Percentiles rank a stretch among this genome's conserved stretches.
phyloP scores from a whole-genome alignment of 495 filamentous ascomycete species.

The Daldinia vernicosa region DNA sequence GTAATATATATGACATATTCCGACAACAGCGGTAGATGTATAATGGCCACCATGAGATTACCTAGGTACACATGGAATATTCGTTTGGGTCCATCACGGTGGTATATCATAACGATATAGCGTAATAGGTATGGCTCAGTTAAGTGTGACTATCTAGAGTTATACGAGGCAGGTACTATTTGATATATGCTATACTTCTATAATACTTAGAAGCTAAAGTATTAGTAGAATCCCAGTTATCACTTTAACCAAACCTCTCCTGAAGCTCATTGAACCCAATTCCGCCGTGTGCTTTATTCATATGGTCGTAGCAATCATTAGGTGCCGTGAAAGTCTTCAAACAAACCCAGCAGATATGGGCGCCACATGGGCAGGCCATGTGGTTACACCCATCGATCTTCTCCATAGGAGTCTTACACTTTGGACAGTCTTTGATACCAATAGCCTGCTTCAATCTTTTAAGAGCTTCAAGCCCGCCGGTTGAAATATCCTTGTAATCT shows the following conservation, averaged over 20 bases:
- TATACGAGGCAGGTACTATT: no score
- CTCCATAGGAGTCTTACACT: conserved; percentile 55
- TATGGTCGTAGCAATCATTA: conserved; percentile 23
- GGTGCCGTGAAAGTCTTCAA: conserved; percentile 7
- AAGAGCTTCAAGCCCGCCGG: conserved; percentile 43
- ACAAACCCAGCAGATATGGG: conserved; percentile 63
- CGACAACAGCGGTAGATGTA: no score
- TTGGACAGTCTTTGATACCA: conserved; percentile 51
- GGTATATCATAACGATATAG: no score
- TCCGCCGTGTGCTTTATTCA: conserved; percentile 23
- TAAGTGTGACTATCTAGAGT: no score
- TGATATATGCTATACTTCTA: no score
- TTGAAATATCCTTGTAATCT: conserved; percentile 44
- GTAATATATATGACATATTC: no score
- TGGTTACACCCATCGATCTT: conserved; percentile 59
- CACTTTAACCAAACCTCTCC: neutral
- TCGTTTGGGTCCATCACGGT: no score
- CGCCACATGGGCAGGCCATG: conserved; percentile 60
- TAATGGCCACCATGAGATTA: no score
- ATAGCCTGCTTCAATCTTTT: conserved; percentile 42
- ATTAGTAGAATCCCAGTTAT: no score
- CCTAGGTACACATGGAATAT: no score
- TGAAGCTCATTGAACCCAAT: conserved; percentile 14
- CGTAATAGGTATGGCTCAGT: no score
- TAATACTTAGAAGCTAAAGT: no score